Evolutionary conservation across 2,329 filamentous ascomycete genomes (phyloP).

Genomic region (Pseudopyrenochaeta lycopersici): DNA sequence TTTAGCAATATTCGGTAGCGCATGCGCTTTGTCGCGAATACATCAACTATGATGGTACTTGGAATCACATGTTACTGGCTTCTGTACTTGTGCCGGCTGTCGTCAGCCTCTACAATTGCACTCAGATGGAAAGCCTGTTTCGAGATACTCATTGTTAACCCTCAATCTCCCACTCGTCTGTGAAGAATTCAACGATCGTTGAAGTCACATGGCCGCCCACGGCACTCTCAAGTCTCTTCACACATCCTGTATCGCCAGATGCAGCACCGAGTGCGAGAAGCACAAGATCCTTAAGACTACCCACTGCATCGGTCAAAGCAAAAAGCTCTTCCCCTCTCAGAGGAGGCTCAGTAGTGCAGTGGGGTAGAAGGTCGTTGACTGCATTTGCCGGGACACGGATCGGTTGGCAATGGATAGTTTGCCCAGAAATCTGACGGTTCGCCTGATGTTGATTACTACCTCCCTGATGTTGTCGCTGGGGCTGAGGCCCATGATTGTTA

Average conservation of each 20-base stretch:
- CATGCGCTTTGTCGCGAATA: too few relatives aligned
- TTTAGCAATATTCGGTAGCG: too few relatives aligned
- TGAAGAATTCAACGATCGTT: conserved; percentile 43
- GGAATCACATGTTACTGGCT: too few relatives aligned
- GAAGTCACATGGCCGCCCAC: conserved; percentile 30
- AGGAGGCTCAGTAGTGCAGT: conserved; percentile 34
- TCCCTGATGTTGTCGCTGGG: conserved; percentile 6
- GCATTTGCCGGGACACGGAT: conserved; percentile 4
- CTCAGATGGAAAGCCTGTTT: too few relatives aligned
- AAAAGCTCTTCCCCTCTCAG: conserved; percentile 38
- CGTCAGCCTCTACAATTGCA: too few relatives aligned
- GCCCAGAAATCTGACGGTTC: background rate
- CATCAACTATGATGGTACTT: too few relatives aligned
- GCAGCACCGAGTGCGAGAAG: conserved; percentile 34
- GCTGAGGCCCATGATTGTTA: background rate
- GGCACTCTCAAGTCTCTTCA: conserved; percentile 23
- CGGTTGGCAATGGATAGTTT: conserved; percentile 1
- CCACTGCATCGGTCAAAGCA: conserved; percentile 42
- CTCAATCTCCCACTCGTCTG: conserved; percentile 41
- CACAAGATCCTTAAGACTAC: conserved; percentile 43
- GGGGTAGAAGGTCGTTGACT: conserved; percentile 37
- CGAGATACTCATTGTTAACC: conserved; percentile 1
- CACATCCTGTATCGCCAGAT: conserved; percentile 18
- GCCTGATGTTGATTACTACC: background rate
- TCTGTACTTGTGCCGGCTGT: too few relatives aligned